phyloP scores from a whole-genome alignment of 2,329 filamentous ascomycete species.

The Cladosporium velox region DNA sequence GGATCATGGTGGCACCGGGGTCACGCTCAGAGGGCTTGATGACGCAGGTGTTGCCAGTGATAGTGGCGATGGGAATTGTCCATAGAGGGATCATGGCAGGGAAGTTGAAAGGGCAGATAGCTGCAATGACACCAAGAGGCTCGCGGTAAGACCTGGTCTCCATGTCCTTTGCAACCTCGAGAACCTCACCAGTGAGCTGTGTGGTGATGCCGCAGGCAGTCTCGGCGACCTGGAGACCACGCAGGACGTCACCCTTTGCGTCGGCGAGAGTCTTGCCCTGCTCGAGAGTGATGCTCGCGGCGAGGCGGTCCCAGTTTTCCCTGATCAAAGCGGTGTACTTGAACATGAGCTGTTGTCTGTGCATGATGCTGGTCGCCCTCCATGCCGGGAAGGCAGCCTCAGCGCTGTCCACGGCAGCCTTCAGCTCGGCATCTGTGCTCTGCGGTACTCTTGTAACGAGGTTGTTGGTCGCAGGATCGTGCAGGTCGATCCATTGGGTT shows the following conservation, averaged over 20 bases:
- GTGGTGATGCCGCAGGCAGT: constrained; percentile 78
- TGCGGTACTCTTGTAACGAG: constrained; percentile 81
- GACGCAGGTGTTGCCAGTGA: constrained; percentile 81
- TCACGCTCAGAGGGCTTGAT: constrained; percentile 86
- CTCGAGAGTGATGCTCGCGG: constrained; percentile 82
- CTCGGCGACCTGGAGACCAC: constrained; percentile 82
- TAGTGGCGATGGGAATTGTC: constrained; percentile 81
- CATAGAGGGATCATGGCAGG: constrained; percentile 92
- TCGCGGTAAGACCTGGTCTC: constrained; percentile 81
- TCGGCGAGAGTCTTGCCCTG: constrained; percentile 88
- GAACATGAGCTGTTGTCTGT: constrained; percentile 84
- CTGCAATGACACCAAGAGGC: constrained; percentile 76
- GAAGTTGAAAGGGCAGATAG: constrained; percentile 90
- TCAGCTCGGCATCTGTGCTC: constrained; percentile 75
- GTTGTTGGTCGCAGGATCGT: constrained; percentile 84
- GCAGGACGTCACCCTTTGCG: constrained; percentile 76
- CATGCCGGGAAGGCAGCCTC: constrained; percentile 74
- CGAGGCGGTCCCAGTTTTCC: constrained; percentile 82
- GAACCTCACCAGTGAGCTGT: constrained; percentile 77
- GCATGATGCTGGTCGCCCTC: constrained; percentile 70
- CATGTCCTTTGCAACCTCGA: constrained; percentile 88
- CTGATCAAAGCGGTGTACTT: constrained; percentile 77
- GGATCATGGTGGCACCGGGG: constrained; percentile 81
- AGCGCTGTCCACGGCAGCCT: constrained; percentile 73
- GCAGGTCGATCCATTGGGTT: constrained; percentile 73